phyloP scores from a whole-genome alignment of 306 rosid genomes.

The Herpetospermum pedunculosum region DNA sequence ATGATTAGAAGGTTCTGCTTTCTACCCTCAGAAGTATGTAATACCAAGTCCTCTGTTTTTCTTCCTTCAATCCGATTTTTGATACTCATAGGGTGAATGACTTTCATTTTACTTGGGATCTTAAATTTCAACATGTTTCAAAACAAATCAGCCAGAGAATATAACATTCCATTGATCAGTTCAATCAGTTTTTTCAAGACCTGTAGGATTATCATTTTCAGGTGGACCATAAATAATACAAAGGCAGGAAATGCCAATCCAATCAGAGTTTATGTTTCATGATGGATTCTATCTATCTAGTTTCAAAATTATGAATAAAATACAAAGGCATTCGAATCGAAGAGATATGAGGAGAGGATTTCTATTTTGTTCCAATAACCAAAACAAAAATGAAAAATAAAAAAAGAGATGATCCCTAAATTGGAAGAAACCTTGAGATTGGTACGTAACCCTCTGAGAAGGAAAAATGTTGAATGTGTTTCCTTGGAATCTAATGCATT shows the following conservation, averaged over 20 bases:
- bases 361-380: not conserved
- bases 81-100: no score
- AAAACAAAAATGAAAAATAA: not conserved
- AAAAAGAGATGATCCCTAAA: not conserved
- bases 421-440: not conserved
- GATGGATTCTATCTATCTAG: not conserved
- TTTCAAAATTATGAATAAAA: not conserved
- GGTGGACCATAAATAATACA: not conserved
- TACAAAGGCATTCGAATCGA: not conserved
- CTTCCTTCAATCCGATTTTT: no score
- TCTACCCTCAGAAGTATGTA: no score
- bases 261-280: not conserved
- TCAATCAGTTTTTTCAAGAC: not conserved
- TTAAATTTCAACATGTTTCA: no score
- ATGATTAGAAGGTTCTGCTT: no score
- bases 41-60: no score
- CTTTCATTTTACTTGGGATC: no score
- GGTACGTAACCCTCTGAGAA: not conserved
- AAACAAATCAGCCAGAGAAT: no score
- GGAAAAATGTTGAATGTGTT: not conserved
- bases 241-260: not conserved
- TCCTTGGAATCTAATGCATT: not conserved
- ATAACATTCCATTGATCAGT: not conserved
- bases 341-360: not conserved
- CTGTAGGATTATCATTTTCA: not conserved